Conservation (phyloP, 345 rosid species). For the Durio zibethinus region DNA sequence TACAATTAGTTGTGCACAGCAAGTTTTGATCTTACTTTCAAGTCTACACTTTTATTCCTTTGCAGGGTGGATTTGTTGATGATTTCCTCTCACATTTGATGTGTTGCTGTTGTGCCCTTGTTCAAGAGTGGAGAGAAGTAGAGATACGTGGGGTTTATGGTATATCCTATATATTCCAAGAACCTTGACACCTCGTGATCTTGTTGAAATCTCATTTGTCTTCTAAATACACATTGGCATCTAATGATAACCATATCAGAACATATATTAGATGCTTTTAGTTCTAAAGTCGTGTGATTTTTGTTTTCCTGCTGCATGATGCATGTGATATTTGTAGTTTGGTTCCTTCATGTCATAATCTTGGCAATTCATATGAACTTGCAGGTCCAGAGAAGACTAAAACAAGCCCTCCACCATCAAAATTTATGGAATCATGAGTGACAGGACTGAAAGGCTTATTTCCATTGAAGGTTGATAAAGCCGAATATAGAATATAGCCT, state of each 20-base stretch:
- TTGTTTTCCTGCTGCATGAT: background rate
- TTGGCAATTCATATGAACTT: background rate
- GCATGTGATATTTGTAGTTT: background rate
- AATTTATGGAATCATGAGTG: conserved; percentile 74
- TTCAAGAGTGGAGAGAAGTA: conserved; percentile 96
- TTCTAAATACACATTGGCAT: background rate
- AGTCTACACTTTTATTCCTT: background rate
- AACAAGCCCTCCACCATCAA: conserved; percentile 73
- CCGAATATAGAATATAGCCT: background rate
- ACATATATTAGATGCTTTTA: background rate
- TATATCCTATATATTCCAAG: conserved; percentile 19
- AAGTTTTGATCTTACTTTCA: background rate
- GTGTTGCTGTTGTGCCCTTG: conserved; percentile 99
- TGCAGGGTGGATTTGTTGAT: conserved; percentile 85
- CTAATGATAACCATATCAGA: background rate
- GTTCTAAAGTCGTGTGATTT: background rate
- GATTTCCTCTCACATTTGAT: conserved; percentile 94
- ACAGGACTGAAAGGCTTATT: background rate
- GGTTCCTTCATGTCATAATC: background rate
- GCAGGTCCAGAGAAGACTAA: conserved; percentile 78
- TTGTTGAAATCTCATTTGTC: background rate
- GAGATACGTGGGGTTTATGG: conserved; percentile 81
- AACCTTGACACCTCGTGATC: background rate
- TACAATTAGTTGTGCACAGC: background rate
- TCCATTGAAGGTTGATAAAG: conserved; percentile 12